Conservation (phyloP, 2,329 filamentous ascomycete genomes). For the Waltergamsia citrina region DNA sequence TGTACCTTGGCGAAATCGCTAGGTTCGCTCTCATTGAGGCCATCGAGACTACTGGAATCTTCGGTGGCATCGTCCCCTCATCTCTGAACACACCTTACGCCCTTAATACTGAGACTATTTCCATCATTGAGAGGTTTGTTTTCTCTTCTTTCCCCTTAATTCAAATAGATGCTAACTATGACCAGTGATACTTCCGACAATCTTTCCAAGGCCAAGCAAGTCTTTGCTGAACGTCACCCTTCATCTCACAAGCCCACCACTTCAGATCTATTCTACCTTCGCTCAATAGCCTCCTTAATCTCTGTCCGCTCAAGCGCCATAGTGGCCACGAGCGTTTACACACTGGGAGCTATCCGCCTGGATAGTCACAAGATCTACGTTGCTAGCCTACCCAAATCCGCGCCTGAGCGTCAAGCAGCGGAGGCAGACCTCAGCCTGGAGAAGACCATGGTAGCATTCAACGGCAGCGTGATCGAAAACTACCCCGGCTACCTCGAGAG, state of each 20-base stretch:
- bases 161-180: not conserved
- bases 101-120: slow-evolving; percentile 51
- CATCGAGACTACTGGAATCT: slow-evolving; percentile 40
- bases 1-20: slow-evolving; percentile 57
- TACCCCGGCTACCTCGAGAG: slow-evolving; percentile 58
- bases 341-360: slow-evolving; percentile 47
- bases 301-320: slow-evolving; percentile 50
- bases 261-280: slow-evolving; percentile 41
- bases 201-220: slow-evolving; percentile 31
- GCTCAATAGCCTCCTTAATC: slow-evolving; percentile 42
- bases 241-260: slow-evolving; percentile 26
- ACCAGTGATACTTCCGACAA: slow-evolving; percentile 2
- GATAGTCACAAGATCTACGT: slow-evolving; percentile 31
- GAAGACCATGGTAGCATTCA: slow-evolving; percentile 60
- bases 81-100: slow-evolving; percentile 44
- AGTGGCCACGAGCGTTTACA: slow-evolving; percentile 48
- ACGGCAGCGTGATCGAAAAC: slow-evolving; percentile 70
- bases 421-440: slow-evolving; percentile 39
- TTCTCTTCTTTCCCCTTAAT: not conserved
- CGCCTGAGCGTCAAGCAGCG: slow-evolving; percentile 29
- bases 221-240: slow-evolving; percentile 42
- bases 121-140: slow-evolving; percentile 45
- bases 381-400: slow-evolving; percentile 16
- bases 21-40: slow-evolving; percentile 50
- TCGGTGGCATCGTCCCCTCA: slow-evolving; percentile 46